Base-by-base conservation (phyloP, 1,139 yeast species). In the Yamadazyma mexicana region DNA sequence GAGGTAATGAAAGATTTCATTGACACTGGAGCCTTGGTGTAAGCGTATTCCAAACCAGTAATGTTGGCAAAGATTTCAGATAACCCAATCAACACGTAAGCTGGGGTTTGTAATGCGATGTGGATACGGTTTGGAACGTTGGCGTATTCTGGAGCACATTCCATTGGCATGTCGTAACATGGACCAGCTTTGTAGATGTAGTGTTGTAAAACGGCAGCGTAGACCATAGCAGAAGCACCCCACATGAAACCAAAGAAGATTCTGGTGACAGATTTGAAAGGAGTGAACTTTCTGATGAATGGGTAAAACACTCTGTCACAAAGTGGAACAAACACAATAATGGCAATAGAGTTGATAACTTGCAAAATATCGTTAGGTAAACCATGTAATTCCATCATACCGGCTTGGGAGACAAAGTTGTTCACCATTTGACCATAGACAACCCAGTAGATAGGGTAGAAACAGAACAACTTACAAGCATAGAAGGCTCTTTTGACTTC, bases 161-260 rank as follows among this genome's bases (percentile, higher is more conserved):
- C 48, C 50, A 56, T 58, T 33, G 94, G 91, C 40, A 55, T 49
- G 45, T 81, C 77, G 51, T 81, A 87, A 74, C 95, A 87, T 43
- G 94, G 92, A 17, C 88, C 88, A 6, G 86, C 70, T 35, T 64
- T 58, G 66, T 88, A 88, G 47, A 89, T 81, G 56, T 69, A 70
- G 56, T 81, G 79, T 66, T 89, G 96, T 49, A 87, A 73, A 32
- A 86, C 81, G 12, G 95, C 92, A 40, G 95, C 94, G 56, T 84
- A 81, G 26, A 81, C 76, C 82, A 86, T 84, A 30, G 95, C 76
- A 31, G 74, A 54, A 5, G 89, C 62, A 39, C 83, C 89, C 43
- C 86, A 70, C 61, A 83, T 62, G 68, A 88, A 88, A 10, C 97
- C 96, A 48, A 72, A 69, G 56, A 76, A 72, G 50, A 89, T 88